Evolutionary conservation across 2,329 filamentous ascomycete species (phyloP).

Genomic region (Botrytis medusae): DNA sequence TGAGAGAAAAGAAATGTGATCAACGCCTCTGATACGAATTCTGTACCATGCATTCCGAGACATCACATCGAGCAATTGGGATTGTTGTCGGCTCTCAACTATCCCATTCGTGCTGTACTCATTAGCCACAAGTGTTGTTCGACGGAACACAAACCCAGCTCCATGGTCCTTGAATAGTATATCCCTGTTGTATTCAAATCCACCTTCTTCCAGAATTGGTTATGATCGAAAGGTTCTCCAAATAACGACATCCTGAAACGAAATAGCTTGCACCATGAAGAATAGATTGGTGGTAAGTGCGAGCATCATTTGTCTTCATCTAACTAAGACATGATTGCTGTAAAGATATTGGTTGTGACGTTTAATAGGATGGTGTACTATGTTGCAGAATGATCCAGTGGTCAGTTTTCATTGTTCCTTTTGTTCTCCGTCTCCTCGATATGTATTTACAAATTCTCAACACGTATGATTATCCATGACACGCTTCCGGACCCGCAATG

Average conservation of each 20-base stretch:
- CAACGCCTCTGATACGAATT: background rate
- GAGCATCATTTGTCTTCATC: background rate
- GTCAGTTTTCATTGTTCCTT: background rate
- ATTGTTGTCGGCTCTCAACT: background rate
- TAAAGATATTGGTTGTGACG: background rate
- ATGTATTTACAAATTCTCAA: background rate
- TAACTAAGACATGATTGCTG: background rate
- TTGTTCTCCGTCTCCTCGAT: background rate
- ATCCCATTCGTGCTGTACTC: background rate
- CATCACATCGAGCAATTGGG: background rate
- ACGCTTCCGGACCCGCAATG: background rate
- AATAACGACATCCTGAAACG: background rate
- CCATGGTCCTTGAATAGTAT: background rate
- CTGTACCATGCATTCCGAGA: background rate
- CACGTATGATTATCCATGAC: too few species aligned
- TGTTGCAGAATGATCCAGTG: background rate
- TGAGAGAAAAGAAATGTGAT: conserved; percentile 11
- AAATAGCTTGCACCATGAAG: background rate
- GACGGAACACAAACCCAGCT: conserved; percentile 9
- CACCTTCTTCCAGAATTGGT: background rate
- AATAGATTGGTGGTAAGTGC: background rate
- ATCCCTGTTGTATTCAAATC: background rate
- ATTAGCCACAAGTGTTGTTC: background rate
- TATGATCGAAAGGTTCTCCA: background rate
- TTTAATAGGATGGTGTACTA: background rate